phyloP scores from a whole-genome alignment of 768 basidiomycete genomes.

The Hericium coralloides region DNA sequence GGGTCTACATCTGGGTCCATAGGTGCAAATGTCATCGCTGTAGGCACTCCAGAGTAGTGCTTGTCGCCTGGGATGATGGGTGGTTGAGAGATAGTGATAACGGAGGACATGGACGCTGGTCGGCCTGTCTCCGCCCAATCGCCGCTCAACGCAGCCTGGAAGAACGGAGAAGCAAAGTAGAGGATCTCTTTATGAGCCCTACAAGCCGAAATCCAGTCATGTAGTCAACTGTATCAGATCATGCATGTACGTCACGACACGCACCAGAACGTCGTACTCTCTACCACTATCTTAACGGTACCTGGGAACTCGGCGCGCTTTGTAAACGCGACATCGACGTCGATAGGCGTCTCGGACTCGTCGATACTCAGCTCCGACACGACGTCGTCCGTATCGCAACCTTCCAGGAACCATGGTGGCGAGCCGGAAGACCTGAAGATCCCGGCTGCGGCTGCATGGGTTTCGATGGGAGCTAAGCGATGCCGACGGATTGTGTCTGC shows the following conservation, averaged over 20 bases:
- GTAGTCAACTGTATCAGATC: neutral
- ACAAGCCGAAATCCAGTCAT: conserved; percentile 3
- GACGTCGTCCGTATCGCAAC: conserved; percentile 58
- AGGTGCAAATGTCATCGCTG: conserved; percentile 54
- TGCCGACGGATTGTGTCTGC: conserved; percentile 66
- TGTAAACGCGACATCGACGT: conserved; percentile 74
- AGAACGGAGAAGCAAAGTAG: conserved; percentile 92
- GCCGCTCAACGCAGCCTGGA: conserved; percentile 83
- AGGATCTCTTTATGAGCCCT: conserved; percentile 92
- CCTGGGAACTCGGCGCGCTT: conserved; percentile 63
- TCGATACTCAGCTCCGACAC: conserved; percentile 61
- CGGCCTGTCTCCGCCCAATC: conserved; percentile 88
- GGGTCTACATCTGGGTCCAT: conserved; percentile 41
- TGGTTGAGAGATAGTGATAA: conserved; percentile 78
- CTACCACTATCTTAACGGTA: conserved; percentile 85
- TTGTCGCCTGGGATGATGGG: conserved; percentile 48
- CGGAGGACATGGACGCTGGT: conserved; percentile 69
- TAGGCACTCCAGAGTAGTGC: conserved; percentile 29
- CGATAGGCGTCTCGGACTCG: conserved; percentile 57
- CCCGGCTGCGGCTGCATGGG: conserved; percentile 79
- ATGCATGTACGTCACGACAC: conserved; percentile 15
- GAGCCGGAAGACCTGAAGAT: conserved; percentile 77
- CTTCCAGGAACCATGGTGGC: conserved; percentile 73
- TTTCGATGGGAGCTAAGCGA: conserved; percentile 82
- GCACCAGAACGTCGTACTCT: conserved; percentile 85